Evolutionary conservation across 1,139 yeast species (phyloP).

Genomic region (Candida mesenterica): DNA sequence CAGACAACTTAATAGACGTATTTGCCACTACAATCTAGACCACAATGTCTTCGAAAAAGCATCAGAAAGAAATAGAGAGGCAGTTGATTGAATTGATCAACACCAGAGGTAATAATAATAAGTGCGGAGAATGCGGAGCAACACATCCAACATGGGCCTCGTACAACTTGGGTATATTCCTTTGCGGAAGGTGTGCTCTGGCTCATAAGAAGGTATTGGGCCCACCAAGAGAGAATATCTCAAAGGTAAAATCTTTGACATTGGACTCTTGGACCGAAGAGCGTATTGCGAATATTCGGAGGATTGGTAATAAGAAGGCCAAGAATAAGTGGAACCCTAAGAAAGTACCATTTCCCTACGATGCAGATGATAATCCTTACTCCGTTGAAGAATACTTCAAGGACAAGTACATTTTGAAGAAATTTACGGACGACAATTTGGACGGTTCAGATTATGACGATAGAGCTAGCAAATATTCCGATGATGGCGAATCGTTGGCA

Average conservation of each 20-base stretch:
- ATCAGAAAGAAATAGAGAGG: constrained; percentile 38
- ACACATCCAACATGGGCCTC: constrained; percentile 62
- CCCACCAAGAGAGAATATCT: constrained; percentile 41
- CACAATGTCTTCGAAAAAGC: constrained; percentile 25
- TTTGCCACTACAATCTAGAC: background rate
- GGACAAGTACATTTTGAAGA: constrained; percentile 50
- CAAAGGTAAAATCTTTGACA: constrained; percentile 77
- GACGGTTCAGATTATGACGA: constrained; percentile 27
- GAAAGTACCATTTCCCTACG: constrained; percentile 65
- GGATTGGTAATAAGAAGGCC: constrained; percentile 65
- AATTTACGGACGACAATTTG: constrained; percentile 38
- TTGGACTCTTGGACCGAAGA: constrained; percentile 74
- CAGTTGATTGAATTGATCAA: constrained; percentile 47
- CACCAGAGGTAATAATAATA: constrained; percentile 45
- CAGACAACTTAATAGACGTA: background rate
- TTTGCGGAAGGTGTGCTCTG: constrained; percentile 79
- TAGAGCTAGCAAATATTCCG: constrained; percentile 16
- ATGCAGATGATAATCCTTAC: constrained; percentile 55
- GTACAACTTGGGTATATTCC: constrained; percentile 54
- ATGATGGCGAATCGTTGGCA: constrained; percentile 10
- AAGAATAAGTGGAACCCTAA: constrained; percentile 64
- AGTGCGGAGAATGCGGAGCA: constrained; percentile 72
- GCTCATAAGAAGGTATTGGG: constrained; percentile 74
- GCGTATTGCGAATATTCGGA: constrained; percentile 55
- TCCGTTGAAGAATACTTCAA: constrained; percentile 50